These are phyloP conservation scores for Xylariaceae sp. DNA, from an alignment of 2,329 filamentous ascomycete genomes.

Conservation along the genomic window DNA sequence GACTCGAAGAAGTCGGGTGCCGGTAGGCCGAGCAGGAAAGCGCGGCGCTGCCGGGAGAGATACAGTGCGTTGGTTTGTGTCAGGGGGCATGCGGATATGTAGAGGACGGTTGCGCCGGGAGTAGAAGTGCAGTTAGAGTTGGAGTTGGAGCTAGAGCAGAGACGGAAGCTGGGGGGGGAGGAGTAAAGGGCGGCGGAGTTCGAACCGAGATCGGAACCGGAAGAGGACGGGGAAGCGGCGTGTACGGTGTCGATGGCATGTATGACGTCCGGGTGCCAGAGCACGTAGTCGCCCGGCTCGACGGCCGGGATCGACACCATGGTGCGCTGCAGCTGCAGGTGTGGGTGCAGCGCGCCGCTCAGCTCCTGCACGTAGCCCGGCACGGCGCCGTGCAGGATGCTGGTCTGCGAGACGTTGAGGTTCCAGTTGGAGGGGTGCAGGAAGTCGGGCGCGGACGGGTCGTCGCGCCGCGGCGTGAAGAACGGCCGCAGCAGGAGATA, in stretches of 20 bases:
- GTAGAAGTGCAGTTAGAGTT: conserved; percentile 2
- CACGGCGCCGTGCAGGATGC: conserved; percentile 70
- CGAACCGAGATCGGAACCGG: not conserved
- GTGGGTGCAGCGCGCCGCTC: conserved; percentile 67
- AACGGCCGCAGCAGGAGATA: conserved; percentile 86
- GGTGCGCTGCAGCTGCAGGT: conserved; percentile 67
- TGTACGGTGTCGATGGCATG: conserved; percentile 84
- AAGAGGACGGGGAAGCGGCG: conserved; percentile 50
- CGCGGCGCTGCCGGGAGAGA: conserved; percentile 70
- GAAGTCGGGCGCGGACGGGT: conserved; percentile 47
- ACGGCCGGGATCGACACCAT: conserved; percentile 75
- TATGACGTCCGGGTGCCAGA: conserved; percentile 82
- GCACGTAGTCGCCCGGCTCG: conserved; percentile 75
- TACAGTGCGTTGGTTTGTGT: conserved; percentile 78
- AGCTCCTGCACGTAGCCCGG: conserved; percentile 74
- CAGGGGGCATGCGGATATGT: conserved; percentile 84
- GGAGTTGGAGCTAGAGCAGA: conserved; percentile 5
- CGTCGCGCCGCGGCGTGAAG: conserved; percentile 63
- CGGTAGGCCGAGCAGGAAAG: conserved; percentile 70
- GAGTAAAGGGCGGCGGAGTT: too few species aligned
- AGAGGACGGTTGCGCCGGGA: conserved; percentile 75
- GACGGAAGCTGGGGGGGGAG: not conserved
- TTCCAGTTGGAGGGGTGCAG: conserved; percentile 65
- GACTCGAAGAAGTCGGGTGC: conserved; percentile 63
- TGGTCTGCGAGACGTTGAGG: conserved; percentile 53